Conservation (phyloP, 768 basidiomycete species). For the Leccinum longicurvipes region DNA sequence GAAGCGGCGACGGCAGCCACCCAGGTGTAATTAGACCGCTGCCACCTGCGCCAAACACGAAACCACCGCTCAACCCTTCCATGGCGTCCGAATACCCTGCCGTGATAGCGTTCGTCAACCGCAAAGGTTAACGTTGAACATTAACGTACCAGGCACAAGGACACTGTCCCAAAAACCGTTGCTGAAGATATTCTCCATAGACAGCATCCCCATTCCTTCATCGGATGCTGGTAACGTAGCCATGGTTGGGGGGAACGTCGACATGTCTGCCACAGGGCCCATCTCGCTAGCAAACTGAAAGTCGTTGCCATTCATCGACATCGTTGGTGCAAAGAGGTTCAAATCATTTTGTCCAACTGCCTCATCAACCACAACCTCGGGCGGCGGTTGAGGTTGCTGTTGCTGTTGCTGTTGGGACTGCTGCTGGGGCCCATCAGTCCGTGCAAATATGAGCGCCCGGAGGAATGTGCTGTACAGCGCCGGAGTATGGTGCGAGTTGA, state of each 20-base stretch:
- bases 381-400: conserved; percentile 16
- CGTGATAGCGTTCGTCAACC: conserved; percentile 4
- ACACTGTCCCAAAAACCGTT: conserved; percentile 86
- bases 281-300: conserved; percentile 80
- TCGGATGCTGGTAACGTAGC: conserved; percentile 45
- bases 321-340: conserved; percentile 23
- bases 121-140: background rate
- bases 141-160: conserved; percentile 71
- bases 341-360: conserved; percentile 26
- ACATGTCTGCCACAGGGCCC: conserved; percentile 79
- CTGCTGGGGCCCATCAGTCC: conserved; percentile 31
- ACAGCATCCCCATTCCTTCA: conserved; percentile 48
- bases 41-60: conserved; percentile 80
- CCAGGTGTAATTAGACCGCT: conserved; percentile 81
- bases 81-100: conserved; percentile 75
- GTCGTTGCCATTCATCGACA: conserved; percentile 35
- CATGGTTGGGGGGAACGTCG: conserved; percentile 89
- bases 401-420: conserved; percentile 18
- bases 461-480: conserved; percentile 85
- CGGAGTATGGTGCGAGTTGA: conserved; percentile 81
- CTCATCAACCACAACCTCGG: conserved; percentile 21
- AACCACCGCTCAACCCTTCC: conserved; percentile 82
- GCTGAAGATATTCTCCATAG: conserved; percentile 81
- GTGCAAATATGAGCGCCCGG: conserved; percentile 66
- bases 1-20: conserved; percentile 56